Evolutionary conservation across 352 stramenopile species (phyloP).

Genomic region (Globisporangium takayamanum): DNA sequence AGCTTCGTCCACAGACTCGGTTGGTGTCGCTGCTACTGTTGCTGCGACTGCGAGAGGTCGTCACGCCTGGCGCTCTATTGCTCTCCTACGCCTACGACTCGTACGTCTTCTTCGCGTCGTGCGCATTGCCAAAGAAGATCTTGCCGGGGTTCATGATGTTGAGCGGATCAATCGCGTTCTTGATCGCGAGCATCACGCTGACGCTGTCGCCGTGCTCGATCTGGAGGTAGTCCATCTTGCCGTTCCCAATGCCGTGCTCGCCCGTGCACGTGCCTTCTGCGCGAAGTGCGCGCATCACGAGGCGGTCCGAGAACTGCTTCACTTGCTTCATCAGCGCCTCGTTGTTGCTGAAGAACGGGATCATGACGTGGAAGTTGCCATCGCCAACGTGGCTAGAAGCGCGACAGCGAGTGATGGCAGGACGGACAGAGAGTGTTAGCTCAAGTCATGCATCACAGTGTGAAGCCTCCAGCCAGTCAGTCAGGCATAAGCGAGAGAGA

Average conservation of each 20-base stretch:
- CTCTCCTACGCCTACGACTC: constrained; percentile 1
- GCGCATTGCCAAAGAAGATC: constrained; percentile 77
- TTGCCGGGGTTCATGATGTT: constrained; percentile 98
- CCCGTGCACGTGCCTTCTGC: constrained; percentile 97
- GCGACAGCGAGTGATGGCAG: neutral
- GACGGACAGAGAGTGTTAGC: too few species aligned
- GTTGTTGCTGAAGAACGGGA: constrained; percentile 88
- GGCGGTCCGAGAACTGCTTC: constrained; percentile 81
- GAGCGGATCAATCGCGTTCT: constrained; percentile 91
- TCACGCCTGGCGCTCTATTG: neutral
- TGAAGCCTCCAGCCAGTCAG: too few species aligned
- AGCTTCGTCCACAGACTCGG: too few species aligned
- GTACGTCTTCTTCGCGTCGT: constrained; percentile 16
- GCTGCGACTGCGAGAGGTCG: too few species aligned
- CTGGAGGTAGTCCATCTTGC: constrained; percentile 91
- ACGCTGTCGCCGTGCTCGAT: constrained; percentile 90
- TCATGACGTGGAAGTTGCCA: constrained; percentile 98
- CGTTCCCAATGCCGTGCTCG: constrained; percentile 95
- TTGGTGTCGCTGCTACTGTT: too few species aligned
- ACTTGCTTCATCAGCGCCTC: constrained; percentile 81
- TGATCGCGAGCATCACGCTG: constrained; percentile 92
- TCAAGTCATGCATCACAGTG: too few species aligned
- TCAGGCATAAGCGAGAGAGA: neutral
- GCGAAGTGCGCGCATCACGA: constrained; percentile 77
- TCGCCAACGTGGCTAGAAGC: constrained; percentile 81